A percentile compares a stretch with the other conserved stretches of the same genome.
Conservation (phyloP, 805 yeast genomes). For the Yarrowia osloensis region DNA sequence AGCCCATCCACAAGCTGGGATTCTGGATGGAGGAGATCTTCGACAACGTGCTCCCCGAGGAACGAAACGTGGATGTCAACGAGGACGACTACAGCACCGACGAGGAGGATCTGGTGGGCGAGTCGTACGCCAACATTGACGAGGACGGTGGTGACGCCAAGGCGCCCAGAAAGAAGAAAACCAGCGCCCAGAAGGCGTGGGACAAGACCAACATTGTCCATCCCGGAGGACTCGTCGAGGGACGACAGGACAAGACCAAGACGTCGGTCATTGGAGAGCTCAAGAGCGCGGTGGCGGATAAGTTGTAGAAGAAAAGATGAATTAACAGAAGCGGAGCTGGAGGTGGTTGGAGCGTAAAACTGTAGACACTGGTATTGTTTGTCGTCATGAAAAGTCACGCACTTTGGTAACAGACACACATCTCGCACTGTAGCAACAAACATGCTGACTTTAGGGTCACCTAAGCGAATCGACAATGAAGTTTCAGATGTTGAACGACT, state of each 20-base stretch:
- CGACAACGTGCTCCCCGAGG: slow-evolving; percentile 25
- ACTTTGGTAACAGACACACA: too few relatives aligned
- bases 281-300: neutral
- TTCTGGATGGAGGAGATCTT: slow-evolving; percentile 37
- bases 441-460: too few relatives aligned
- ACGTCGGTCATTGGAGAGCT: slow-evolving; percentile 13
- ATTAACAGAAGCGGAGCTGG: too few relatives aligned
- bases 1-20: slow-evolving; percentile 36
- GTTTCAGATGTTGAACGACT: too few relatives aligned
- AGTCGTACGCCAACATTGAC: slow-evolving; percentile 23
- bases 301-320: neutral
- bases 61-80: slow-evolving; percentile 20
- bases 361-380: too few relatives aligned
- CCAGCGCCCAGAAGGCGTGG: slow-evolving; percentile 23
- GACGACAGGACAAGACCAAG: slow-evolving; percentile 14
- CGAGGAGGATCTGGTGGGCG: slow-evolving; percentile 24
- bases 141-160: neutral
- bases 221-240: neutral
- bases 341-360: too few relatives aligned
- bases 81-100: slow-evolving; percentile 25
- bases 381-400: too few relatives aligned
- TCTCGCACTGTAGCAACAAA: too few relatives aligned
- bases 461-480: too few relatives aligned
- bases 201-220: slow-evolving; percentile 19
- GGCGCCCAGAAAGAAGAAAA: slow-evolving; percentile 6